A percentile compares a stretch with the other conserved stretches of the same genome.
These are phyloP conservation scores for Metschnikowia dekortorum DNA, from an alignment of 805 yeast genomes.

Conservation along the genomic window DNA sequence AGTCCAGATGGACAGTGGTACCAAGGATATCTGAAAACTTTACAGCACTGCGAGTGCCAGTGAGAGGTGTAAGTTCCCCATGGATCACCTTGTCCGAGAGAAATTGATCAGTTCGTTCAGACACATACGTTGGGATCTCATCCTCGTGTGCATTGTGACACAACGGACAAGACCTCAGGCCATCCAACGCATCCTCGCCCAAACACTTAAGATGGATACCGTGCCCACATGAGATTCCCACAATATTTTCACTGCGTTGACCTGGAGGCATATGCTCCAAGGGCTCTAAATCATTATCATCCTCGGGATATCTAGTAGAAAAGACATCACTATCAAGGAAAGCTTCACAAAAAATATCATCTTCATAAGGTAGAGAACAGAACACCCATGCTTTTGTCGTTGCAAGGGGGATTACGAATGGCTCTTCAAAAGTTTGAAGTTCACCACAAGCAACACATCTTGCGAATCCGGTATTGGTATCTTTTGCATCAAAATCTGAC, in stretches of 20 bases:
- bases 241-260: neutral
- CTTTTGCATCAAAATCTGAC: neutral
- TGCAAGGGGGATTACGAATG: constrained; percentile 58
- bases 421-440: constrained; percentile 26
- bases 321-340: constrained; percentile 13
- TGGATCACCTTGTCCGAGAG: neutral
- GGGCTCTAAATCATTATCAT: neutral
- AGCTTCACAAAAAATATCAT: constrained; percentile 17
- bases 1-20: neutral
- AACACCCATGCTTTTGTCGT: constrained; percentile 44
- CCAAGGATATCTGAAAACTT: neutral
- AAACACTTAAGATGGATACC: constrained; percentile 49
- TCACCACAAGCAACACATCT: constrained; percentile 26
- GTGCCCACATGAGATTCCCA: constrained; percentile 40
- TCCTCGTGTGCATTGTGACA: constrained; percentile 41
- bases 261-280: constrained; percentile 19
- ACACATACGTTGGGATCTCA: neutral
- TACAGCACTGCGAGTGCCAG: neutral
- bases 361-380: constrained; percentile 41
- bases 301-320: too few species aligned
- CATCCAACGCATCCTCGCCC: constrained; percentile 14
- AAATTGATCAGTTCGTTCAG: neutral
- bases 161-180: constrained; percentile 42
- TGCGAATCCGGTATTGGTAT: constrained; percentile 2
- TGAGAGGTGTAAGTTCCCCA: neutral